Conservation (phyloP, 106 monocot species). For the Triglochin maritima region DNA sequence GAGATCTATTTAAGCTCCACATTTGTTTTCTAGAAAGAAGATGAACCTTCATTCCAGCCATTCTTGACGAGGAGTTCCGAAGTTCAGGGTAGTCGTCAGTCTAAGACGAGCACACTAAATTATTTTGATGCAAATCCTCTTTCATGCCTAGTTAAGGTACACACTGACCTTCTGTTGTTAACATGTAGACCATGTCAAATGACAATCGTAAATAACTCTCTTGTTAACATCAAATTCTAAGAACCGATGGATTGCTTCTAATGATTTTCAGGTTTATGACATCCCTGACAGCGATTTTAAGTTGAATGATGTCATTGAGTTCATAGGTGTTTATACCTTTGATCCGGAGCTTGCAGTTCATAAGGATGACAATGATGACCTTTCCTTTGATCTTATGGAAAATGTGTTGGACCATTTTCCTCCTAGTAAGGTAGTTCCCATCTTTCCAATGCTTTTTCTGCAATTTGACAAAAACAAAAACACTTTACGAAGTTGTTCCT, state of each 20-base stretch:
- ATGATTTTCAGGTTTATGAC: slow-evolving; percentile 66
- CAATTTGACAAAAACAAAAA: background rate
- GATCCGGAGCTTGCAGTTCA: slow-evolving; percentile 57
- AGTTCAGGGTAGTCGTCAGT: slow-evolving; percentile 4
- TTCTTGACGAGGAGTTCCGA: slow-evolving; percentile 6
- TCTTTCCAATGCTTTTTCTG: background rate
- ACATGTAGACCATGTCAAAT: no score
- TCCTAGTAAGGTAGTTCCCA: slow-evolving; percentile 58
- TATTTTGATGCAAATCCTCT: slow-evolving; percentile 28
- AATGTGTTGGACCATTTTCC: slow-evolving; percentile 61
- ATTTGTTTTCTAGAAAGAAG: slow-evolving; percentile 44
- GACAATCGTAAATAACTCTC: no score
- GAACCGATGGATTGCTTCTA: background rate
- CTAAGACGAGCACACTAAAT: background rate
- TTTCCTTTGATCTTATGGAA: slow-evolving; percentile 57
- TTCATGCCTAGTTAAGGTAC: slow-evolving; percentile 76
- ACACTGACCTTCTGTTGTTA: no score
- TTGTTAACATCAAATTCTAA: no score
- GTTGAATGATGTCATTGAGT: slow-evolving; percentile 86
- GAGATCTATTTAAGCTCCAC: no score
- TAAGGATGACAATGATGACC: slow-evolving; percentile 39
- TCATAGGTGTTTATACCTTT: slow-evolving; percentile 91
- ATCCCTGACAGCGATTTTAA: slow-evolving; percentile 63
- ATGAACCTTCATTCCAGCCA: slow-evolving; percentile 9
- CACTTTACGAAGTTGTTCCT: background rate